These are phyloP conservation scores for Apiotrichum laibachii DNA, from an alignment of 1,284 basidiomycete genomes.

Conservation along the genomic window DNA sequence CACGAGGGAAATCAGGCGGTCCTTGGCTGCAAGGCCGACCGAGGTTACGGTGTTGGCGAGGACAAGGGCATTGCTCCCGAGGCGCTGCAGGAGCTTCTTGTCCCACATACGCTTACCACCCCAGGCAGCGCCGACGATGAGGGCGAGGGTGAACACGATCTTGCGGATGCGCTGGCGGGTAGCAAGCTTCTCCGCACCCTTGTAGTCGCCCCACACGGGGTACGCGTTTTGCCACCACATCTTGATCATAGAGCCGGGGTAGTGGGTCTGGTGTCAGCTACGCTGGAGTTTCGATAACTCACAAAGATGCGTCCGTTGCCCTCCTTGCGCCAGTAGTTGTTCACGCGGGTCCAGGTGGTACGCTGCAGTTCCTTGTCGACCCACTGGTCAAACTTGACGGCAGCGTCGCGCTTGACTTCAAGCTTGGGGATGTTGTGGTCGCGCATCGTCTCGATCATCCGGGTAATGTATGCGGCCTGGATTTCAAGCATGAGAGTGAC, in stretches of 20 bases:
- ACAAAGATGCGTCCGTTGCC: conserved; percentile 21
- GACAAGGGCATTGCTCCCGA: background rate
- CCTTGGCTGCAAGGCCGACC: background rate
- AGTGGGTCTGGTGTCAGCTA: conserved; percentile 15
- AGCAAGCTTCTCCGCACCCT: conserved; percentile 18
- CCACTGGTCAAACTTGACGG: conserved; percentile 18
- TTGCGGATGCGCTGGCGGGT: conserved; percentile 11
- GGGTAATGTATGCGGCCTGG: conserved; percentile 20
- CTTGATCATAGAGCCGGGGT: conserved; percentile 16
- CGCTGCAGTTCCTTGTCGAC: conserved; percentile 14
- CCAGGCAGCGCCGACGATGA: background rate
- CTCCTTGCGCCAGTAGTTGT: conserved; percentile 25
- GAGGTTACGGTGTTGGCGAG: background rate
- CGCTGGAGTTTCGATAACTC: background rate
- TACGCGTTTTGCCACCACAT: conserved; percentile 19
- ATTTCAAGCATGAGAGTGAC: conserved; percentile 20
- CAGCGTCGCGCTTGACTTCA: conserved; percentile 19
- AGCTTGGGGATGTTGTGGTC: conserved; percentile 17
- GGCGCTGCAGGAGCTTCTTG: background rate
- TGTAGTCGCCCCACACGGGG: conserved; percentile 21
- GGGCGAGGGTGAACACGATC: background rate
- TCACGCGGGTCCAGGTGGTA: conserved; percentile 18
- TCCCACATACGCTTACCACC: conserved; percentile 4
- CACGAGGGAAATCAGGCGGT: background rate
- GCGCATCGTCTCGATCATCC: conserved; percentile 19